Evolutionary conservation across 1,139 yeast species (phyloP).

Genomic region (Sugiyamaella sp.): DNA sequence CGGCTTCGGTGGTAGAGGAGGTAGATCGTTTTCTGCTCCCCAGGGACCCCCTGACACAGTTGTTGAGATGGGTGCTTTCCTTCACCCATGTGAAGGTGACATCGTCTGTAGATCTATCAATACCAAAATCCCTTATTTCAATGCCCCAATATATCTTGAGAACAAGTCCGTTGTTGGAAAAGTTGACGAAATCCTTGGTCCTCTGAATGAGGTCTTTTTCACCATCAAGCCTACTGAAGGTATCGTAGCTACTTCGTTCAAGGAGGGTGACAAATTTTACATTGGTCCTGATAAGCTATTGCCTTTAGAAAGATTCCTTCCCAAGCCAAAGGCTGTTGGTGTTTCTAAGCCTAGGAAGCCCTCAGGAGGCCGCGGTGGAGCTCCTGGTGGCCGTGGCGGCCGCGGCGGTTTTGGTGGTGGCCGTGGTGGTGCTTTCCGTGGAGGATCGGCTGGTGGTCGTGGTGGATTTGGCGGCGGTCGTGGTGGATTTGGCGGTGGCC

Average conservation of each 20-base stretch:
- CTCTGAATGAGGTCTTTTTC: constrained; percentile 94
- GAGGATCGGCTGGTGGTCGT: constrained; percentile 46
- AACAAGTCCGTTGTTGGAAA: constrained; percentile 93
- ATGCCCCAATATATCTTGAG: constrained; percentile 96
- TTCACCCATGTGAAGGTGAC: constrained; percentile 96
- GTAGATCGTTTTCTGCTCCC: constrained; percentile 50
- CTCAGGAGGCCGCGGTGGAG: constrained; percentile 49
- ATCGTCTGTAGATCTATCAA: constrained; percentile 95
- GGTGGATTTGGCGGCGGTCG: constrained; percentile 40
- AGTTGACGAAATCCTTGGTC: constrained; percentile 97
- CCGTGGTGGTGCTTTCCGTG: constrained; percentile 44
- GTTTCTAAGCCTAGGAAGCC: constrained; percentile 73
- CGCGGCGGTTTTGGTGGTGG: constrained; percentile 51
- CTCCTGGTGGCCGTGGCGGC: constrained; percentile 51
- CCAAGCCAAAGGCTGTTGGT: constrained; percentile 82
- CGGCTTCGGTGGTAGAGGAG: constrained; percentile 47
- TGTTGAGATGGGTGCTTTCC: constrained; percentile 89
- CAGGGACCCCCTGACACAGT: constrained; percentile 93
- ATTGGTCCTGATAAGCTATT: constrained; percentile 94
- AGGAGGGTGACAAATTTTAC: constrained; percentile 92
- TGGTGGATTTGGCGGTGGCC: constrained; percentile 24
- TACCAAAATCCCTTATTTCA: constrained; percentile 94
- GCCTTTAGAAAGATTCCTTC: constrained; percentile 94
- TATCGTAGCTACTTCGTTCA: constrained; percentile 89
- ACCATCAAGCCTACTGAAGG: constrained; percentile 97